Conservation (phyloP, 805 yeast species). For the Metschnikowia cerradonensis region DNA sequence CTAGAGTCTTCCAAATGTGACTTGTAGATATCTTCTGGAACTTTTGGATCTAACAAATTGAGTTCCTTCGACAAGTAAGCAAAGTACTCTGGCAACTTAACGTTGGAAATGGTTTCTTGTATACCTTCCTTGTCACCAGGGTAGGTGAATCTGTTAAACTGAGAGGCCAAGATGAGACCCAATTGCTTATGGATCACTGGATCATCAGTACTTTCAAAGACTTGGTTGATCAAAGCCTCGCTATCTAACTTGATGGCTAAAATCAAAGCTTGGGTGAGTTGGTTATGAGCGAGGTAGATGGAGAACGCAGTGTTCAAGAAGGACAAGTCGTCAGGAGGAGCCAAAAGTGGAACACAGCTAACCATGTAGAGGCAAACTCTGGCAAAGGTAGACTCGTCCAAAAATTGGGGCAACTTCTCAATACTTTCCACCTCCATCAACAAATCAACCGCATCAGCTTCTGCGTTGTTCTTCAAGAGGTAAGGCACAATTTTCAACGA, state of each 20-base stretch:
- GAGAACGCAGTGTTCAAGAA: slow-evolving; percentile 85
- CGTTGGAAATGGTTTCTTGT: slow-evolving; percentile 81
- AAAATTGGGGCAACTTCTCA: slow-evolving; percentile 75
- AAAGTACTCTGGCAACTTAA: slow-evolving; percentile 73
- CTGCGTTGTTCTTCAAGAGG: slow-evolving; percentile 92
- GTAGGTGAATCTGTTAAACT: slow-evolving; percentile 70
- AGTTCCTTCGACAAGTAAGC: slow-evolving; percentile 79
- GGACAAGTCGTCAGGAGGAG: slow-evolving; percentile 88
- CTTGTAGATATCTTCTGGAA: slow-evolving; percentile 93
- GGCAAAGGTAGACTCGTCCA: slow-evolving; percentile 76
- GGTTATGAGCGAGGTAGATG: slow-evolving; percentile 73
- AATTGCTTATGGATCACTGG: slow-evolving; percentile 77
- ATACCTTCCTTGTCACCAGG: slow-evolving; percentile 63
- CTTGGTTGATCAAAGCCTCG: slow-evolving; percentile 69
- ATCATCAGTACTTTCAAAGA: slow-evolving; percentile 78
- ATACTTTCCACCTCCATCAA: slow-evolving; percentile 85
- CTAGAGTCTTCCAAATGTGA: slow-evolving; percentile 76
- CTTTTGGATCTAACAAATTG: slow-evolving; percentile 82
- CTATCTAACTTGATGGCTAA: slow-evolving; percentile 88
- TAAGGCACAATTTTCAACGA: slow-evolving; percentile 80
- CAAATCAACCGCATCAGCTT: slow-evolving; percentile 96
- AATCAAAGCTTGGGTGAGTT: slow-evolving; percentile 84
- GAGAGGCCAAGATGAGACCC: slow-evolving; percentile 83
- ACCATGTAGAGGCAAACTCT: slow-evolving; percentile 94
- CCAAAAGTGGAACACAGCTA: slow-evolving; percentile 91